Percentiles rank a stretch among this genome's conserved stretches.
Conservation (phyloP, 129 eudicot genomes). For the Artemisia annua region DNA sequence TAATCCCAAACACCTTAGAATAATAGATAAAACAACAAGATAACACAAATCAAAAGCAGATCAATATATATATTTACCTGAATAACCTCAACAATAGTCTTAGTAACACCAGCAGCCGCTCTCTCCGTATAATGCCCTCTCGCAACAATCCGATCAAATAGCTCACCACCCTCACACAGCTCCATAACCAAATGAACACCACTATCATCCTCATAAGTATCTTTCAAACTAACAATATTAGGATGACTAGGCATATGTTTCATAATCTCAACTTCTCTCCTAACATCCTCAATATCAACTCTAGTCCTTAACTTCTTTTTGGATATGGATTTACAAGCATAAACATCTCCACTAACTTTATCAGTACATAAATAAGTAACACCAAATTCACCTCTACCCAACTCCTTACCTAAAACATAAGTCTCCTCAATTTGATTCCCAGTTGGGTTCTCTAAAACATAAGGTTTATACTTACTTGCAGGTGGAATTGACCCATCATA, state of each 20-base stretch:
- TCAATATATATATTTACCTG: conserved; percentile 49
- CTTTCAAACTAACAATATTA: conserved; percentile 76
- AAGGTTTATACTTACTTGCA: conserved; percentile 44
- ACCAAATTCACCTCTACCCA: conserved; percentile 93
- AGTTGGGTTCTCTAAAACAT: conserved; percentile 74
- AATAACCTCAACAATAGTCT: conserved; percentile 85
- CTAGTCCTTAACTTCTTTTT: conserved; percentile 82
- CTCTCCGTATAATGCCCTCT: conserved; percentile 95
- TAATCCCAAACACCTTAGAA: not conserved
- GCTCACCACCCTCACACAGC: conserved; percentile 91
- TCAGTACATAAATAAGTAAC: conserved; percentile 87
- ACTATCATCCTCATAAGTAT: conserved; percentile 79
- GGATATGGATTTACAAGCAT: conserved; percentile 87
- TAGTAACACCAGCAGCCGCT: conserved; percentile 80
- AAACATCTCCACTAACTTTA: conserved; percentile 50
- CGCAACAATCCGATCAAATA: conserved; percentile 91
- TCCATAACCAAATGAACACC: conserved; percentile 96
- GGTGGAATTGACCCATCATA: conserved; percentile 34
- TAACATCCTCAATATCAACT: conserved; percentile 90
- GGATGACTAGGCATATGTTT: conserved; percentile 73
- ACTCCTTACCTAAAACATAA: conserved; percentile 73
- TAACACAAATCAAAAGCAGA: not conserved
- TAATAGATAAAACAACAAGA: not conserved
- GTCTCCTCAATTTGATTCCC: conserved; percentile 61
- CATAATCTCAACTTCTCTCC: conserved; percentile 93